A percentile compares a stretch with the other conserved stretches of the same genome.
These are phyloP conservation scores for Prunus mongolica DNA, from an alignment of 306 rosid genomes.

Conservation along the genomic window DNA sequence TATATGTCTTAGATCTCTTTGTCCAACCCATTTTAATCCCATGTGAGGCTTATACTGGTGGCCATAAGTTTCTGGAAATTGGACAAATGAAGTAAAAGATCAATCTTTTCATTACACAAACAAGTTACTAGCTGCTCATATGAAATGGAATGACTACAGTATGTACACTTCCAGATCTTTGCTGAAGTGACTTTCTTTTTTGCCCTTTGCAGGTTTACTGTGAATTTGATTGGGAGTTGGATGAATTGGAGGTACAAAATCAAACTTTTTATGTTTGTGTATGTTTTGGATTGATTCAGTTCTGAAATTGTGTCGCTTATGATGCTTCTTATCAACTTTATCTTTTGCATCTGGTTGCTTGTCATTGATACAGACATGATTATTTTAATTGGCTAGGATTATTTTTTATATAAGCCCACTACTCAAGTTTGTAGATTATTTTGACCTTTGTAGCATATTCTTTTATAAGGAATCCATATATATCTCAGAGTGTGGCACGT, in stretches of 20 bases:
- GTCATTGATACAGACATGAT: not conserved
- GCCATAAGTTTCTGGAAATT: not conserved
- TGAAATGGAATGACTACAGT: not conserved
- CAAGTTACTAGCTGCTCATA: not conserved
- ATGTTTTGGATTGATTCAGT: slow-evolving; percentile 5
- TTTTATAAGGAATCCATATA: not conserved
- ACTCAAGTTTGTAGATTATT: not conserved
- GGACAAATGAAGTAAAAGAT: not conserved
- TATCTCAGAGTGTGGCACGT: not conserved
- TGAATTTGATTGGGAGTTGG: slow-evolving; percentile 91
- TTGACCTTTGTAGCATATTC: not conserved
- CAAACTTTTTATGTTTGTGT: slow-evolving; percentile 7
- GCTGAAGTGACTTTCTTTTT: slow-evolving; percentile 13
- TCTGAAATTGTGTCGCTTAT: not conserved
- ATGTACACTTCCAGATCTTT: not conserved
- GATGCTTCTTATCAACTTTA: not conserved
- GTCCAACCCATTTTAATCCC: not conserved
- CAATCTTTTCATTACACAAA: not conserved
- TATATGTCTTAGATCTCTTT: not conserved
- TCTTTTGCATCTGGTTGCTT: not conserved
- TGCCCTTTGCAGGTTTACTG: slow-evolving; percentile 55
- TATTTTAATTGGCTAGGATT: not conserved
- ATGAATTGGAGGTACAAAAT: slow-evolving; percentile 67
- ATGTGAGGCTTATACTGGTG: not conserved
- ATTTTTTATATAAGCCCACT: not conserved